phyloP scores from a whole-genome alignment of 2,329 filamentous ascomycete species.

The Penicillium sp. region DNA sequence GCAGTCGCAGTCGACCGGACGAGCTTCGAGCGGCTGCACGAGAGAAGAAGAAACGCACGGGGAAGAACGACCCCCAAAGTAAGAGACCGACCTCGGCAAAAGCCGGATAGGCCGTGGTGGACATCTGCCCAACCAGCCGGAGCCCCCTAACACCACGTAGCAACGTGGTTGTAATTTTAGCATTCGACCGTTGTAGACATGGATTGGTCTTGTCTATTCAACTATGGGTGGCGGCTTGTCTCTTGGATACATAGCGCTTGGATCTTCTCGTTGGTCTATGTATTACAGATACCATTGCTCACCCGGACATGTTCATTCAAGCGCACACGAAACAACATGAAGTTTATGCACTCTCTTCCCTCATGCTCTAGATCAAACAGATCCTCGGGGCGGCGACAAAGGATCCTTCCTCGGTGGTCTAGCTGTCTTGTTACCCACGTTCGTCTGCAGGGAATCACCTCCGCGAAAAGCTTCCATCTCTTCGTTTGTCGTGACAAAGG shows the following conservation, averaged over 20 bases:
- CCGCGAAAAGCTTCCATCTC: conserved; percentile 19
- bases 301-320: background rate
- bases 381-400: background rate
- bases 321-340: background rate
- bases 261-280: background rate
- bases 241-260: background rate
- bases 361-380: background rate
- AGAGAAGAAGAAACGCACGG: conserved; percentile 29
- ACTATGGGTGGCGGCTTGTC: background rate
- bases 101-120: conserved; percentile 24
- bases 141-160: background rate
- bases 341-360: background rate
- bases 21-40: conserved; percentile 22
- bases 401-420: conserved; percentile 7
- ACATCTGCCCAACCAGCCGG: conserved; percentile 2
- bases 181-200: too few relatives aligned
- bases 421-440: conserved; percentile 13
- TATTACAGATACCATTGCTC: background rate
- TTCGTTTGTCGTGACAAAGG: conserved; percentile 12
- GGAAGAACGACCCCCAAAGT: conserved; percentile 28
- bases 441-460: conserved; percentile 8
- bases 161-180: too few relatives aligned
- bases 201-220: background rate
- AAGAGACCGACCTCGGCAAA: conserved; percentile 9
- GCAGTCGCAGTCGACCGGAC: conserved; percentile 29